Evolutionary conservation across 2,329 filamentous ascomycete species (phyloP).

Genomic region (Cercospora sp.): DNA sequence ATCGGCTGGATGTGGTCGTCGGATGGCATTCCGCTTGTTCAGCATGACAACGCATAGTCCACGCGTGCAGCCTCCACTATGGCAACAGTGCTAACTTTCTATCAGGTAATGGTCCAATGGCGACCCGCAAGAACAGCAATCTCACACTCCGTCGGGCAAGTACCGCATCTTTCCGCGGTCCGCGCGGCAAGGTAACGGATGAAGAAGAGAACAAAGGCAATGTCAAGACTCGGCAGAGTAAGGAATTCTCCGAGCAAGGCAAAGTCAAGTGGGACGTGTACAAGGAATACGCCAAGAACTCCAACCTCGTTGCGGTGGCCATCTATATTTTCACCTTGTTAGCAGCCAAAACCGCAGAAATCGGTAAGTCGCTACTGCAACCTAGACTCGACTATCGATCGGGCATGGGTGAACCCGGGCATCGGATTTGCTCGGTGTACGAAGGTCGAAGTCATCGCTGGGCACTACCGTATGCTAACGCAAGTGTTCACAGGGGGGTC

Average conservation of each 20-base stretch:
- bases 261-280: constrained; percentile 99
- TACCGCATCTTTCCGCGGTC: constrained; percentile 83
- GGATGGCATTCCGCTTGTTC: not conserved
- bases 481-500: constrained; percentile 60
- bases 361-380: constrained; percentile 57
- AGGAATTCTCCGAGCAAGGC: constrained; percentile 88
- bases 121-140: constrained; percentile 66
- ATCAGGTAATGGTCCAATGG: constrained; percentile 38
- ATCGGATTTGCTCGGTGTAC: constrained; percentile 30
- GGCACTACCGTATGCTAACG: constrained; percentile 28
- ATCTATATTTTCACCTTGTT: constrained; percentile 78
- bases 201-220: constrained; percentile 63
- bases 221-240: constrained; percentile 76
- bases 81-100: constrained; percentile 6
- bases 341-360: constrained; percentile 75
- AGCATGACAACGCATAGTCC: not conserved
- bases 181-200: constrained; percentile 78
- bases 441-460: constrained; percentile 10
- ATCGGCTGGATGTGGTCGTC: not conserved
- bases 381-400: not conserved
- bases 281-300: constrained; percentile 88
- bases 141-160: constrained; percentile 85
- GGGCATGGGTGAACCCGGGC: not conserved
- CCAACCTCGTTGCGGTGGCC: constrained; percentile 78
- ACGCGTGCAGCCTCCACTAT: not conserved